These are phyloP conservation scores for Wallacemonas sp. DNA, from an alignment of 208 protist genomes.

Conservation along the genomic window DNA sequence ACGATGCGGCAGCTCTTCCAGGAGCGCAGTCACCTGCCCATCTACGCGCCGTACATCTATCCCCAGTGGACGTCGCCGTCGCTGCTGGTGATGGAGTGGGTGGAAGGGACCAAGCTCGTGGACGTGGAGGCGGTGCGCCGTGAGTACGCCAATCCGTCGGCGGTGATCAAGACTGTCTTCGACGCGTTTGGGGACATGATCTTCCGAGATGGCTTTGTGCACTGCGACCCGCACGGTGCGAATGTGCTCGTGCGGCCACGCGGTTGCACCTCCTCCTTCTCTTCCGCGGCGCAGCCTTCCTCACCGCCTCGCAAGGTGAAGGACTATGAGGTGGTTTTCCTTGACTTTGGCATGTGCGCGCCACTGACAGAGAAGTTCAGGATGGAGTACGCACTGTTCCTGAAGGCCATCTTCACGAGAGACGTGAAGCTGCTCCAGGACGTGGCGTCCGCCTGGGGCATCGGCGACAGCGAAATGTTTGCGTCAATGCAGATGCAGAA, in stretches of 20 bases:
- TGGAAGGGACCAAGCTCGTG: constrained; percentile 77
- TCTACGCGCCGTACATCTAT: constrained; percentile 73
- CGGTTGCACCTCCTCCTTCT: background rate
- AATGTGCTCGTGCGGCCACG: constrained; percentile 87
- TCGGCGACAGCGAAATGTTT: constrained; percentile 68
- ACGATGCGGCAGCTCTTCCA: constrained; percentile 46
- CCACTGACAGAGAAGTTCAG: constrained; percentile 72
- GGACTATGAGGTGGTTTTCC: constrained; percentile 60
- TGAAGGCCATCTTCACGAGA: constrained; percentile 69
- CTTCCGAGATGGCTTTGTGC: constrained; percentile 94
- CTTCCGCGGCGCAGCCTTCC: background rate
- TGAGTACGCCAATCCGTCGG: constrained; percentile 38
- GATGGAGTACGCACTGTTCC: constrained; percentile 75
- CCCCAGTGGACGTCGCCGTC: constrained; percentile 47
- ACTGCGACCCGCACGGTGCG: constrained; percentile 93
- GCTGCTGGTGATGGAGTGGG: constrained; percentile 93
- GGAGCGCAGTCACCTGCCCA: constrained; percentile 7
- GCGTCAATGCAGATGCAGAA: constrained; percentile 79
- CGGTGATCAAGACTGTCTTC: constrained; percentile 69
- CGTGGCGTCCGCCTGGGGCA: constrained; percentile 68
- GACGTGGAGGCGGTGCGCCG: constrained; percentile 57
- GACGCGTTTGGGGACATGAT: constrained; percentile 92
- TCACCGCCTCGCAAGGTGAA: constrained; percentile 2
- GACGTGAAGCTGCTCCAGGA: constrained; percentile 53
- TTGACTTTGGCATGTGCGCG: constrained; percentile 81